These are phyloP conservation scores for Cyclotella cryptica DNA, from an alignment of 108 stramenopile species.

Conservation along the genomic window DNA sequence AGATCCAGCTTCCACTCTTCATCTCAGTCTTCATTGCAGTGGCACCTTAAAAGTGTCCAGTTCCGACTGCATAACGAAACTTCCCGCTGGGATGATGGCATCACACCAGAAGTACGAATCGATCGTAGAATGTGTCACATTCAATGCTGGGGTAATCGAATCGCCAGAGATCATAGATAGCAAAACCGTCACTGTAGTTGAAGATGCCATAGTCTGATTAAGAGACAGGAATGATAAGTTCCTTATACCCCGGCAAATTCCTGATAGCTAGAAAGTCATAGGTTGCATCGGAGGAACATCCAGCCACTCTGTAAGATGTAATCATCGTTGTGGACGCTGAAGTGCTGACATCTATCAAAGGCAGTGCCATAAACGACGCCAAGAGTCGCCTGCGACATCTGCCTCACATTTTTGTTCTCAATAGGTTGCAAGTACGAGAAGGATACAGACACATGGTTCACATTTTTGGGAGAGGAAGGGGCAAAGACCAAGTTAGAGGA, in stretches of 20 bases:
- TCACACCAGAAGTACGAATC: background rate
- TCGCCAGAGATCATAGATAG: background rate
- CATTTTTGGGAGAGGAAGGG: background rate
- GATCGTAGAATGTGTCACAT: background rate
- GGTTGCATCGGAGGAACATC: background rate
- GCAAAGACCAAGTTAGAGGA: background rate
- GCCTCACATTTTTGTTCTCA: too few relatives aligned
- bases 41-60: background rate
- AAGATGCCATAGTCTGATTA: conserved; percentile 3
- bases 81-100: background rate
- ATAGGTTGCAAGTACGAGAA: too few relatives aligned
- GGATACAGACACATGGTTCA: too few relatives aligned
- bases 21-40: too few relatives aligned
- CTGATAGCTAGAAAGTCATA: conserved; percentile 2
- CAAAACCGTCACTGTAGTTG: background rate
- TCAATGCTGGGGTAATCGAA: background rate
- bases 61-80: conserved; percentile 4
- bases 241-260: background rate
- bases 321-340: too few relatives aligned
- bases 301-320: background rate
- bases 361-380: too few relatives aligned
- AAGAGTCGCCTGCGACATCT: too few relatives aligned
- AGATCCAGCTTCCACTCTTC: too few relatives aligned
- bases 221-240: conserved; percentile 1
- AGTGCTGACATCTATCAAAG: too few relatives aligned